phyloP scores from a whole-genome alignment of 805 yeast genomes.

The Zygoascus bituminiphila region DNA sequence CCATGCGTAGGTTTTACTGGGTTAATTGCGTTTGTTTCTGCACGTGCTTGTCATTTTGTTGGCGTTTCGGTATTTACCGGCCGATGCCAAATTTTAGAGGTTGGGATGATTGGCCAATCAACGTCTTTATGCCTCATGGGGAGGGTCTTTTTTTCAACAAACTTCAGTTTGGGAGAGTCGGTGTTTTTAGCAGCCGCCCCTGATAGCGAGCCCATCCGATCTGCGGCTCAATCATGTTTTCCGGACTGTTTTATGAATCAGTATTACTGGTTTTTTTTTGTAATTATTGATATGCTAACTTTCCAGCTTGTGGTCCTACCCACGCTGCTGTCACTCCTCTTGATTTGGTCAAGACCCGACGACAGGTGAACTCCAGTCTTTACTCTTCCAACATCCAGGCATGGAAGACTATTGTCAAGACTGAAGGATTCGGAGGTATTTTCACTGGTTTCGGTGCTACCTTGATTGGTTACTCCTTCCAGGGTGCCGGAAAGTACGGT shows the following conservation, averaged over 20 bases:
- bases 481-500: slow-evolving; percentile 97
- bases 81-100: not conserved
- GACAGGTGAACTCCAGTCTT: slow-evolving; percentile 71
- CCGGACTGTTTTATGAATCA: too few species aligned
- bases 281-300: not conserved
- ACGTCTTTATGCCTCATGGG: not conserved
- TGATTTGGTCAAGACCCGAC: slow-evolving; percentile 87
- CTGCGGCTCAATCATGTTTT: too few species aligned
- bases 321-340: slow-evolving; percentile 90
- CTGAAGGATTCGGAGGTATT: slow-evolving; percentile 67
- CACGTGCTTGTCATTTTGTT: not conserved
- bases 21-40: not conserved
- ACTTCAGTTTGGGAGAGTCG: too few species aligned
- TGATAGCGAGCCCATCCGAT: too few species aligned
- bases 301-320: slow-evolving; percentile 87
- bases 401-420: slow-evolving; percentile 63
- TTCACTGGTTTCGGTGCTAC: slow-evolving; percentile 92
- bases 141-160: too few species aligned
- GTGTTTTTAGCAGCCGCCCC: too few species aligned
- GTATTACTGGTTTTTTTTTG: not conserved
- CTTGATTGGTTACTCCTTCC: slow-evolving; percentile 83
- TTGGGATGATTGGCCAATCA: not conserved
- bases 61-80: not conserved
- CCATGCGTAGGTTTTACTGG: not conserved
- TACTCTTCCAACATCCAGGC: slow-evolving; percentile 76